Base-by-base conservation (phyloP, 768 basidiomycete species). In the Nidula microcarpa region DNA sequence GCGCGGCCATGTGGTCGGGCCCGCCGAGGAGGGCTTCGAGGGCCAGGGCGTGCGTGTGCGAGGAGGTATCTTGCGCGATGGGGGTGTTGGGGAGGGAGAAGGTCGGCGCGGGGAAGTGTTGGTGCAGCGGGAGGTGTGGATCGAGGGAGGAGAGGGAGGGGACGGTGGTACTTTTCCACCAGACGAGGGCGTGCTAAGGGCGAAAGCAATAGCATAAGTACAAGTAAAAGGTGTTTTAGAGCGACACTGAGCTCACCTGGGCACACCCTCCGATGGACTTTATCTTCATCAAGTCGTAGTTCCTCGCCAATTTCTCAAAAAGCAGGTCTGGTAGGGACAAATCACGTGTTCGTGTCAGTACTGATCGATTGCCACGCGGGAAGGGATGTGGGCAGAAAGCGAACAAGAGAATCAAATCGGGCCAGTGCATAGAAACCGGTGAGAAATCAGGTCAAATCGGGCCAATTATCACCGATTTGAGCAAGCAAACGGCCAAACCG, bases 141-240 rank as follows among this genome's bases (percentile, higher is more conserved):
- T 91, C 87, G 48, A 92, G 74, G 14, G 84, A 79, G 18, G 87
- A 87, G 50, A 93, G 74, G 6, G 84, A 84, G 11, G 85, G 83
- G 10, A 89, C 79, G 8, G 89, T 80, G 6, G 84, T 86, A 1
- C 87, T 84, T 69, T 89, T 90, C 89, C 90, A 92, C 88, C 89
- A 92, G 39, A 93, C 90, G 16, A 91, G 74, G 3, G 89, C 87
- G 63, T 87, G 84, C 84, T 23, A 23, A 23, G 23, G 23, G 23
- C 4, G 4, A 23, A 23, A 23, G 23, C 4, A 4, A 23, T 4
- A 23, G 23, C 4, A 23, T 23, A 23, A 23, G 23, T 23, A 23
- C 23, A 23, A 23, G 23, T 23, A 23, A 23, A 23, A 4, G 23
- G 1, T 2, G 23, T 23, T 23, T 23, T 4, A 23, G 4, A 23